Percentiles rank a stretch among this genome's conserved stretches.
Evolutionary conservation across 345 rosid genomes (phyloP).

Genomic region (Eucalyptus melliodora): DNA sequence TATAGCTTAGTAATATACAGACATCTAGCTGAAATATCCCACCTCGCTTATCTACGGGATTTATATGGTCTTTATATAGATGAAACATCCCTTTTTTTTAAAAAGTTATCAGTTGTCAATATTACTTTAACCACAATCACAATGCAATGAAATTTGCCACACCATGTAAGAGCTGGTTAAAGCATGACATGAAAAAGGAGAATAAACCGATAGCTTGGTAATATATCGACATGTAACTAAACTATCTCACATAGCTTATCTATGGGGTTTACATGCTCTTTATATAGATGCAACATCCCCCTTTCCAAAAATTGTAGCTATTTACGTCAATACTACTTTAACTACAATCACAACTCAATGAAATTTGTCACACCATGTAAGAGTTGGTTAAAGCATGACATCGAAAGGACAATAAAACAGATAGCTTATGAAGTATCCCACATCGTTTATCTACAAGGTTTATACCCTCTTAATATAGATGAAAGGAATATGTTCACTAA

Average conservation of each 20-base stretch:
- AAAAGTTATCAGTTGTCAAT: background rate
- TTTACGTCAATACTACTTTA: background rate
- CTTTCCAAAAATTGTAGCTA: background rate
- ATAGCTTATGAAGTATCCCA: too few species aligned
- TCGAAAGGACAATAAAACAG: background rate
- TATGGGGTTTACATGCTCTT: background rate
- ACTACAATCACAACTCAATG: background rate
- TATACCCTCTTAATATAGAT: too few species aligned
- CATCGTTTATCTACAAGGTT: too few species aligned
- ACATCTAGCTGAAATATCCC: background rate
- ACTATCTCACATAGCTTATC: background rate
- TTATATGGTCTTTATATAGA: background rate
- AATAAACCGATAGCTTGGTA: background rate
- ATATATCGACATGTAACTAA: background rate
- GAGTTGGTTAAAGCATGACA: background rate
- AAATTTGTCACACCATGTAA: background rate
- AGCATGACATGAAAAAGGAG: background rate
- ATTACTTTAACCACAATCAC: background rate
- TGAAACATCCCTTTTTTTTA: background rate
- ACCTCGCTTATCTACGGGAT: background rate
- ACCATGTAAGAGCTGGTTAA: background rate
- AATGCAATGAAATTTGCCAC: background rate
- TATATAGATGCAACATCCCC: background rate
- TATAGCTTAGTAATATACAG: background rate
- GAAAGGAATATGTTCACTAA: too few species aligned